Conservation (phyloP, 2,329 filamentous ascomycete genomes). For the Apiospora aurea region DNA sequence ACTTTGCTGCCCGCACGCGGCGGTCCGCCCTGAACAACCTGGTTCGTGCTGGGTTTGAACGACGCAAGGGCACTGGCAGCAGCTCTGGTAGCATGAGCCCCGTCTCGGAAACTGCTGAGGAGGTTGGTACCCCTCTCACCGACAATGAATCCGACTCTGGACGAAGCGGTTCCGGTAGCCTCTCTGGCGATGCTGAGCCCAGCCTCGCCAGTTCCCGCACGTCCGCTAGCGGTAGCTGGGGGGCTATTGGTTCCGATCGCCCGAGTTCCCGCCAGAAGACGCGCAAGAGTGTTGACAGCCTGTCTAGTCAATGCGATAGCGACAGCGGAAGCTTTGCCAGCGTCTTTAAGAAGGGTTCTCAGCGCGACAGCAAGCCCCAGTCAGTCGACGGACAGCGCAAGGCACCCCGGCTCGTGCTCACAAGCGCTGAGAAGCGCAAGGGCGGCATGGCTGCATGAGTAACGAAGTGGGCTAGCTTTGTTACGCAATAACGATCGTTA, state of each 20-base stretch:
- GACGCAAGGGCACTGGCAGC: conserved; percentile 78
- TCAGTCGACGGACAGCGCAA: conserved; percentile 72
- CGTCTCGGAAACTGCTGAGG: conserved; percentile 79
- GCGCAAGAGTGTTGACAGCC: conserved; percentile 68
- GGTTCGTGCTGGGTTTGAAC: conserved; percentile 86
- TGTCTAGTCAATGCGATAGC: conserved; percentile 65
- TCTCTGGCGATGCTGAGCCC: conserved; percentile 74
- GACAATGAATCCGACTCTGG: conserved; percentile 79
- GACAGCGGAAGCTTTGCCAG: conserved; percentile 70
- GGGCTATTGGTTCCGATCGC: conserved; percentile 87
- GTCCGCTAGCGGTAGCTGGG: conserved; percentile 74
- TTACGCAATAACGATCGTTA: conserved; percentile 27
- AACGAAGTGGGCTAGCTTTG: neutral
- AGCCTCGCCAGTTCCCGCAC: conserved; percentile 79
- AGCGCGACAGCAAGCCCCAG: conserved; percentile 62
- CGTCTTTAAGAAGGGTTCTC: conserved; percentile 67
- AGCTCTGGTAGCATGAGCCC: conserved; percentile 81
- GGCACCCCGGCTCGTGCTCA: conserved; percentile 86
- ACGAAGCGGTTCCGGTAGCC: conserved; percentile 78
- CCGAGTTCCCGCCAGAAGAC: conserved; percentile 74
- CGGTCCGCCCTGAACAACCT: conserved; percentile 92
- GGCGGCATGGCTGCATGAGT: conserved; percentile 49
- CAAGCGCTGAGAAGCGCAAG: conserved; percentile 90
- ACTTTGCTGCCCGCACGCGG: conserved; percentile 92
- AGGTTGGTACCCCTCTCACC: conserved; percentile 70